These are phyloP conservation scores for Aechmea fasciata DNA, from an alignment of 176 grass and related monocot species.

Conservation along the genomic window DNA sequence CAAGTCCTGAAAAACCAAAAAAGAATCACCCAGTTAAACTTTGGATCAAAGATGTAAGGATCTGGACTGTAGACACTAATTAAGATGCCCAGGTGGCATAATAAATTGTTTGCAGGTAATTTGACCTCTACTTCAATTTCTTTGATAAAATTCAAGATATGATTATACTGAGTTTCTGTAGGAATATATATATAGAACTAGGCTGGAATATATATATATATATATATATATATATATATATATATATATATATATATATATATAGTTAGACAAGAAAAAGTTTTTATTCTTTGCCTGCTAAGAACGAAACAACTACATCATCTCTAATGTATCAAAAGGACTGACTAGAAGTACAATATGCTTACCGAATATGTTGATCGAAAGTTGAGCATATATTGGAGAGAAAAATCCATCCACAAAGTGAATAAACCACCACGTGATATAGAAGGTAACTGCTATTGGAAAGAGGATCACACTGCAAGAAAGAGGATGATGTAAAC, in stretches of 20 bases:
- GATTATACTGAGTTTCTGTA: background rate
- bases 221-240: too few species aligned
- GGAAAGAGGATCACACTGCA: slow-evolving; percentile 73
- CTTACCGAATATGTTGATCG: slow-evolving; percentile 71
- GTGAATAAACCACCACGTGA: slow-evolving; percentile 76
- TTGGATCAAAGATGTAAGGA: background rate
- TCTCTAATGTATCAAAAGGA: background rate
- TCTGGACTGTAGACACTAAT: background rate
- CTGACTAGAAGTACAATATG: background rate
- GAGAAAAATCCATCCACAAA: slow-evolving; percentile 88
- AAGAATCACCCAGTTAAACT: background rate
- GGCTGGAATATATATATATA: too few species aligned
- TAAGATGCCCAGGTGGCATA: background rate
- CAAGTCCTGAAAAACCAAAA: slow-evolving; percentile 43
- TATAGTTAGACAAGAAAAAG: too few species aligned
- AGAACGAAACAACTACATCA: background rate
- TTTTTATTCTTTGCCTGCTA: background rate
- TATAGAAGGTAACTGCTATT: slow-evolving; percentile 75
- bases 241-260: too few species aligned
- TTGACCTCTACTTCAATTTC: background rate
- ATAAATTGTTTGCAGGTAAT: background rate
- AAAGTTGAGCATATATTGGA: slow-evolving; percentile 61
- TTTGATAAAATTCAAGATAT: background rate
- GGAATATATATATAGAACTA: background rate
- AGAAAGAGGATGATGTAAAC: slow-evolving; percentile 1